Base-by-base conservation (phyloP, 2,329 filamentous ascomycete genomes). In the Epichloe glyceriae region DNA sequence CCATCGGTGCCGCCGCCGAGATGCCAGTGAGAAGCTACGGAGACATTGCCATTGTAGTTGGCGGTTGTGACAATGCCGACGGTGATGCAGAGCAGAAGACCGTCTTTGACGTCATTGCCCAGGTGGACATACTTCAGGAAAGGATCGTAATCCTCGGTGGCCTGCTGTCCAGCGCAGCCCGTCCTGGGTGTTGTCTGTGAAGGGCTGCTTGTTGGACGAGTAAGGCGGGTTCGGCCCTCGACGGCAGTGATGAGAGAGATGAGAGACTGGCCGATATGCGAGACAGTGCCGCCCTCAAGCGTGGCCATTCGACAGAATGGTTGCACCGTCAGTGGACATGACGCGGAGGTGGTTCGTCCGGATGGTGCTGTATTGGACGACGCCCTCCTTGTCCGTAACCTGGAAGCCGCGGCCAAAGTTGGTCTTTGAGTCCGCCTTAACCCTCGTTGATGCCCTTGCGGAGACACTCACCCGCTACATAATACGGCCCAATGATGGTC, bases 91-190 rank as follows among this genome's bases (percentile, higher is more conserved):
- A 68, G 71, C 49, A 80, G 65, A 34, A 80, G 57, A 38, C 77
- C 77, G 47, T 79, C 74, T 4, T 63, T 54, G 11, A 76, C 60
- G 35, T 65, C 62, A 42, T 81, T 71, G 7, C 79, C 78, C 2
- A 83, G 69, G 14, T 74, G 67, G 12, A 75, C 70, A 56, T 80
- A 80, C 58, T 82, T 72, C 53, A 79, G 66, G 58, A 82, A 70
- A 0, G 79, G 80, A 58, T 80, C 76, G 52, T 75, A 76, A 38
- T 72, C 70, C 7, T 68, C 70, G 46, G 71, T 71, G 30, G 61
- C 70, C 59, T 52, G 39, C 20, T 75, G 72, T 58, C 70, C 63
- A 19, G 66, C 58, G 35, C 75, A 68, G 17, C 54, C 54, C 51
- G 60, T 83, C 79, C 0, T 75, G 65, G 12, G 65, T 61, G 57